Evolutionary conservation across 805 yeast genomes (phyloP), one percentile per base, ranked within the genome.

Genomic region (Hagleromyces aurorensis): DNA sequence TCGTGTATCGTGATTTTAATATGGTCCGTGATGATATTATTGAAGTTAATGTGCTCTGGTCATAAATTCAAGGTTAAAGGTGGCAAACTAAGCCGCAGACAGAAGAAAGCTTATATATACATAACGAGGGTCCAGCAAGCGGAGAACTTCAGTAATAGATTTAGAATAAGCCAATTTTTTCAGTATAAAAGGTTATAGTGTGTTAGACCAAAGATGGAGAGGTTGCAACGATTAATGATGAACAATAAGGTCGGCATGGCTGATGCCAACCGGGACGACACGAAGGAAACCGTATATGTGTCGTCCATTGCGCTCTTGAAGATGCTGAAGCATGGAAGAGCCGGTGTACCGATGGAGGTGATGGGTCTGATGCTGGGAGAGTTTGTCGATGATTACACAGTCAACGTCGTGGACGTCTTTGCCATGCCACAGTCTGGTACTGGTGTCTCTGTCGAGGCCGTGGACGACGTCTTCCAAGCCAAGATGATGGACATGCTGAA

Each of bases 361-460:
- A 91, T 91, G 99, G 99, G 99, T 3, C 68, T 91, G 42, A 91
- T 91, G 99, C 70, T 93, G 38, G 99, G 99, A 25, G 96, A 89
- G 46, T 89, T 91, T 61, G 91, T 91, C 16, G 98, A 91, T 57
- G 97, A 91, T 38, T 89, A 81, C 59, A 91, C 98, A 1, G 91
- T 91, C 21, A 94, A 87, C 48, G 99, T 91, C 21, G 85, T 85
- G 32, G 99, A 91, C 54, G 98, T 93, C 29, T 91, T 91, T 68
- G 98, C 98, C 33, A 91, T 91, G 99, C 99, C 99, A 12, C 98
- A 91, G 64, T 75, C 86, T 26, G 94, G 95, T 52, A 91, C 99
- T 7, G 99, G 98, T 37, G 98, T 93, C 12, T 81, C 94, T 35
- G 99, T 91, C 35, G 98, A 91, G 58, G 98, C 99, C 1, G 98